Conservation (phyloP, 345 rosid genomes). For the Eucalyptus leucophloia region DNA sequence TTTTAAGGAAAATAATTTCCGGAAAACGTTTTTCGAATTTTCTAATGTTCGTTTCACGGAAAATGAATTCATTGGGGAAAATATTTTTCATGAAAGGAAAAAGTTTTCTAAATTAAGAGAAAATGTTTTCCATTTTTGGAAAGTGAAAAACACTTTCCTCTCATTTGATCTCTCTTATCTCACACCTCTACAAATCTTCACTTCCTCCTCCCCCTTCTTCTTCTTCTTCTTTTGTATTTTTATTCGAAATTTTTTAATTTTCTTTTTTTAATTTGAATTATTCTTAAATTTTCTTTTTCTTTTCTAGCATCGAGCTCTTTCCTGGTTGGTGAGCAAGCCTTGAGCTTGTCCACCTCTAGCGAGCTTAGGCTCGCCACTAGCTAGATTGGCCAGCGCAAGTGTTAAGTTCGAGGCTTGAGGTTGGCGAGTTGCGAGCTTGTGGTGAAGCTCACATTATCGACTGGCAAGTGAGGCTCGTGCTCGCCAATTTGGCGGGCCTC, state of each 20-base stretch:
- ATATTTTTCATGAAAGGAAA: too few relatives aligned
- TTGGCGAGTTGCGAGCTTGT: fast-evolving
- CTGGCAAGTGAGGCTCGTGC: too few relatives aligned
- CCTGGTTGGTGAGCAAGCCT: fast-evolving
- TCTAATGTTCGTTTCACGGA: fast-evolving
- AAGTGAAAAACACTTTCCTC: too few relatives aligned
- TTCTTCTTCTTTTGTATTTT: too few relatives aligned
- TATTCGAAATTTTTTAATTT: fast-evolving
- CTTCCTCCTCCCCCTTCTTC: too few relatives aligned
- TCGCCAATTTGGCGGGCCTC: fast-evolving
- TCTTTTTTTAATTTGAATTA: too few relatives aligned
- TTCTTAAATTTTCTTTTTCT: too few relatives aligned
- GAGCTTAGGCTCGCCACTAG: fast-evolving
- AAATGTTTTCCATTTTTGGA: too few relatives aligned
- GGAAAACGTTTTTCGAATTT: fast-evolving
- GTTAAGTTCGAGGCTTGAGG: fast-evolving
- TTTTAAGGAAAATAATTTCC: fast-evolving
- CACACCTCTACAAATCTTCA: fast-evolving
- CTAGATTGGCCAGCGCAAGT: fast-evolving
- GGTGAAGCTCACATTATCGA: fast-evolving
- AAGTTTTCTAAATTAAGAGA: too few relatives aligned
- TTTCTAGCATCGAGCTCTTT: too few relatives aligned
- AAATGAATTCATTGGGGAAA: too few relatives aligned
- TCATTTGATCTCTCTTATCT: too few relatives aligned
- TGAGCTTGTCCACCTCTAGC: fast-evolving